Evolutionary conservation across 75 land plant genomes (phyloP).

Genomic region (Pinus taeda): DNA sequence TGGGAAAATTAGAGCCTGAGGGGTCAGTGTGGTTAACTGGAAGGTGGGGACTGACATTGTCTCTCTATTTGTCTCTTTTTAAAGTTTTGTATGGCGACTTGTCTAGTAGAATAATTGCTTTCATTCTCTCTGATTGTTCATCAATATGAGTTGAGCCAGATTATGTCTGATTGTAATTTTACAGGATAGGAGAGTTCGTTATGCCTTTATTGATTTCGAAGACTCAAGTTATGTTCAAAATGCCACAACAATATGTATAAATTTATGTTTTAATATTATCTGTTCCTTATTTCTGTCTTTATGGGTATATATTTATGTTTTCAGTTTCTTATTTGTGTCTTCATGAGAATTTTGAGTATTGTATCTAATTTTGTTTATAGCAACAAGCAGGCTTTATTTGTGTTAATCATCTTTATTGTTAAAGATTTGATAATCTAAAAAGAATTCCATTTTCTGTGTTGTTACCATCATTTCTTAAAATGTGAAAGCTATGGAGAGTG

Average conservation of each 20-base stretch:
- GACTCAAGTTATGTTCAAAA: slow-evolving; percentile 61
- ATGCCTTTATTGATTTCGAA: slow-evolving; percentile 95
- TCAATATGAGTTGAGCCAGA: neutral
- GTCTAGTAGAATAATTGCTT: neutral
- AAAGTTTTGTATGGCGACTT: neutral
- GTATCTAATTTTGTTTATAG: neutral
- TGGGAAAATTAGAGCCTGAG: slow-evolving; percentile 70
- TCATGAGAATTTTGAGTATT: neutral
- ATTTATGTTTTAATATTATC: neutral
- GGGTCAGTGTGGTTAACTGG: slow-evolving; percentile 57
- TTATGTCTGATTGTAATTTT: neutral
- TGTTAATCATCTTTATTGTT: neutral
- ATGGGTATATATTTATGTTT: too few species aligned
- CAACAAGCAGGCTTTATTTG: slow-evolving; percentile 38
- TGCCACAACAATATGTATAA: slow-evolving; percentile 67
- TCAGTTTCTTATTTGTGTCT: too few species aligned
- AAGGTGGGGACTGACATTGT: slow-evolving; percentile 43
- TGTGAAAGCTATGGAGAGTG: neutral
- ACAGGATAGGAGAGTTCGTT: slow-evolving; percentile 76
- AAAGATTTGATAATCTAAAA: neutral
- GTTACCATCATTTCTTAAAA: neutral
- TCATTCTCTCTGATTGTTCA: neutral
- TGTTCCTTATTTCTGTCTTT: too few species aligned
- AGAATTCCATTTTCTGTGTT: neutral
- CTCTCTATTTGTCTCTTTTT: neutral